Conservation (phyloP, 768 basidiomycete genomes). For the Myochromella boudieri region DNA sequence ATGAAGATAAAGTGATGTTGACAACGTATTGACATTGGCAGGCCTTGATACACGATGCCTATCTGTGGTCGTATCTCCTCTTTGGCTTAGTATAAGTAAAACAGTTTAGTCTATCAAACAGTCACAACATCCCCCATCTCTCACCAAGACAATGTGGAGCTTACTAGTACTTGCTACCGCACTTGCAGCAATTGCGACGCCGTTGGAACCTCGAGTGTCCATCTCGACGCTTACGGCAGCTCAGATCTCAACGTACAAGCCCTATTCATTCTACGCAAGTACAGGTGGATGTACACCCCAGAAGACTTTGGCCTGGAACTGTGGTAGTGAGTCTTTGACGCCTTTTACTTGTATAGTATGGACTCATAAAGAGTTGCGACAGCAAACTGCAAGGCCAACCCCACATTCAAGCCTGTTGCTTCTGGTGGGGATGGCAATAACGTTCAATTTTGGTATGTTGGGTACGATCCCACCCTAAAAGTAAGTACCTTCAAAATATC, state of each 20-base stretch:
- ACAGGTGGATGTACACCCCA: conserved; percentile 40
- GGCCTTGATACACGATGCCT: too few relatives aligned
- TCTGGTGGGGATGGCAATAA: conserved; percentile 47
- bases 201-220: too few relatives aligned
- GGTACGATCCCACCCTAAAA: conserved; percentile 34
- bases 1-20: too few relatives aligned
- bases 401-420: conserved; percentile 45
- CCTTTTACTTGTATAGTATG: neutral
- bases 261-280: conserved; percentile 43
- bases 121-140: too few relatives aligned
- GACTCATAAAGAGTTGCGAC: neutral
- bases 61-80: too few relatives aligned
- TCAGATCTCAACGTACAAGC: conserved; percentile 35
- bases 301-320: conserved; percentile 42
- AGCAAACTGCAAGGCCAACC: conserved; percentile 48
- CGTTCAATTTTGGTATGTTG: conserved; percentile 49
- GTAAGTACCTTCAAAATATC: neutral
- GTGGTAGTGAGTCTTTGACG: conserved; percentile 32
- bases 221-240: conserved; percentile 31
- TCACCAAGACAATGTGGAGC: too few relatives aligned
- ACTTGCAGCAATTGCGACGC: too few relatives aligned
- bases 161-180: too few relatives aligned
- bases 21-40: too few relatives aligned
- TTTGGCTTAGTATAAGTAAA: too few relatives aligned
- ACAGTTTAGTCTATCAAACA: too few relatives aligned